Evolutionary conservation across 305 asterid genomes (phyloP).

Genomic region (Solanum hybrid): DNA sequence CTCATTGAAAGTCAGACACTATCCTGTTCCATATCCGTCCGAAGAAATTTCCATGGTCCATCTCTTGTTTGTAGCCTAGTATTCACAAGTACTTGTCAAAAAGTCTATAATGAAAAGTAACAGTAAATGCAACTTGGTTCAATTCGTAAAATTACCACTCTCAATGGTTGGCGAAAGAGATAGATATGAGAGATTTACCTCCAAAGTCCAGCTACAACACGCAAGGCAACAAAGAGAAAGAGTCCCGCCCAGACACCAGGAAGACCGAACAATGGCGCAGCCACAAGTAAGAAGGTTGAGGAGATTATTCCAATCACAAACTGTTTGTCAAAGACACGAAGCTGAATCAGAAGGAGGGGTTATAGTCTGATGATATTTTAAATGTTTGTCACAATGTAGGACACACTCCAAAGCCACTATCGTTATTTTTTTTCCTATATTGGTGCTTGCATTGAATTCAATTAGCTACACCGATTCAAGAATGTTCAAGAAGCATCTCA

Average conservation of each 20-base stretch:
- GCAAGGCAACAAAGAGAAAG: slow-evolving; percentile 79
- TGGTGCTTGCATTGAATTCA: neutral
- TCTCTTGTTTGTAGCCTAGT: slow-evolving; percentile 57
- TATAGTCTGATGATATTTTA: neutral
- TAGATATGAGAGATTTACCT: slow-evolving; percentile 34
- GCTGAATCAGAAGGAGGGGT: slow-evolving; percentile 5
- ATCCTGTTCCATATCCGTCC: slow-evolving; percentile 39
- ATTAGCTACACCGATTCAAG: neutral
- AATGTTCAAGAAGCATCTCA: neutral
- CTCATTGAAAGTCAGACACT: slow-evolving; percentile 14
- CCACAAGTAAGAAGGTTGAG: slow-evolving; percentile 47
- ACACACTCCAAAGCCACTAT: neutral
- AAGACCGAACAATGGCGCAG: slow-evolving; percentile 62
- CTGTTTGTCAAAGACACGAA: slow-evolving; percentile 28
- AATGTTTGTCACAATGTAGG: neutral
- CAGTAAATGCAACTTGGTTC: neutral
- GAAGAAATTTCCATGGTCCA: slow-evolving; percentile 79
- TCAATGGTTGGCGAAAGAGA: neutral
- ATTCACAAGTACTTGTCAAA: slow-evolving; percentile 10
- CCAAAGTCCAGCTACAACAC: slow-evolving; percentile 65
- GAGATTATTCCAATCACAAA: slow-evolving; percentile 57
- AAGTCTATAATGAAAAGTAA: neutral
- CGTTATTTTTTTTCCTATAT: no score
- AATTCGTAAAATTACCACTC: neutral
- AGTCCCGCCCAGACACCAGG: slow-evolving; percentile 86